phyloP scores from a whole-genome alignment of 257 asterid species.

The Solanum okadae region DNA sequence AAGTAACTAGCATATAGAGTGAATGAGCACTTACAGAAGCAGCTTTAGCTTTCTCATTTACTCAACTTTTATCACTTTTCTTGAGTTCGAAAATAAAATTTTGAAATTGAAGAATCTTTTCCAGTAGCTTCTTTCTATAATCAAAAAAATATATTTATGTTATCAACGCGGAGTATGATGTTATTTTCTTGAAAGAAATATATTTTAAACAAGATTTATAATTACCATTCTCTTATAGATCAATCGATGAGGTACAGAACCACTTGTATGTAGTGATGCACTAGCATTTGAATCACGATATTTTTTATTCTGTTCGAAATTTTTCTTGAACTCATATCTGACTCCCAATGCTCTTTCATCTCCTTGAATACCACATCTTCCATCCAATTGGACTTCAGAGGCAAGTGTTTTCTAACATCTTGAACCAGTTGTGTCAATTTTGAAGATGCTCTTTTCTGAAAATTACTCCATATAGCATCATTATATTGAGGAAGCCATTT shows the following conservation, averaged over 20 bases:
- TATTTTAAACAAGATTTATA: too few species aligned
- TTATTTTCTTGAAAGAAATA: too few species aligned
- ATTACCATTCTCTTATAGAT: not conserved
- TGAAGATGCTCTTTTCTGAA: not conserved
- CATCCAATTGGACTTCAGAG: not conserved
- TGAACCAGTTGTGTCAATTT: not conserved
- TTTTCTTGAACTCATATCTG: not conserved
- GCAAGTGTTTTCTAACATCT: not conserved
- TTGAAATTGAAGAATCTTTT: not conserved
- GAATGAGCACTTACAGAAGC: not conserved
- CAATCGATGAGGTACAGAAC: not conserved
- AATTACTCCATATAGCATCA: not conserved
- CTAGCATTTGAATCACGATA: not conserved
- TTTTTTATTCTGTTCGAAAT: not conserved
- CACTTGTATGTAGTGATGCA: not conserved
- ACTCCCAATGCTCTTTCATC: not conserved
- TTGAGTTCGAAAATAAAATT: not conserved
- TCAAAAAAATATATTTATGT: not conserved
- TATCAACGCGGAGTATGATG: too few species aligned
- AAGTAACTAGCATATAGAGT: not conserved
- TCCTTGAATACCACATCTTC: not conserved
- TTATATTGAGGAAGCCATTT: not conserved
- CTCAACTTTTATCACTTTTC: not conserved
- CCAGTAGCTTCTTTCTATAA: not conserved
- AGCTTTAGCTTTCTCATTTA: not conserved